Percentiles rank a stretch among this genome's conserved stretches.
Conservation (phyloP, 805 yeast species). For the Schwanniomyces pseudopolymorphus region DNA sequence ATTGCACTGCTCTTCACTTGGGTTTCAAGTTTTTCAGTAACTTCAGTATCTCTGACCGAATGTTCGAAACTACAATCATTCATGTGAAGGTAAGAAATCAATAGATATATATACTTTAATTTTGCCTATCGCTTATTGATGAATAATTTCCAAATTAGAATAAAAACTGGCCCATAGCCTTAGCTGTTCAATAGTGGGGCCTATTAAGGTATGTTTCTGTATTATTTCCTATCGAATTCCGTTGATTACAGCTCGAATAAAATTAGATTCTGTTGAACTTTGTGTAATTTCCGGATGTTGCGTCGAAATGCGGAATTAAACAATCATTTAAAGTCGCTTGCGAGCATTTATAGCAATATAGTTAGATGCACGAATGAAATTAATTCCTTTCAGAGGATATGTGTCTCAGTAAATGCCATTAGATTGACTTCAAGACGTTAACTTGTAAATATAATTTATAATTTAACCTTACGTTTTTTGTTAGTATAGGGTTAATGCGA, state of each 20-base stretch:
- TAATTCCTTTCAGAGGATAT: too few relatives aligned
- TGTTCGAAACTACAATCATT: neutral
- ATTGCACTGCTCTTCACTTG: neutral
- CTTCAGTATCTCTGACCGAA: neutral
- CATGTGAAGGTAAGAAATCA: neutral
- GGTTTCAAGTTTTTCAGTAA: neutral
- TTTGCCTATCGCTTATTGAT: neutral
- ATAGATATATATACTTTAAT: neutral
- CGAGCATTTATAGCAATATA: neutral
- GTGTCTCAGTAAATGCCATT: too few relatives aligned
- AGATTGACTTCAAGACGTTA: too few relatives aligned
- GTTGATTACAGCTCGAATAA: neutral
- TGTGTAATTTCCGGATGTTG: neutral
- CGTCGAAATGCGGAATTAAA: neutral
- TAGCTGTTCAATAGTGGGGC: neutral
- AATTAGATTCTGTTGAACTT: neutral
- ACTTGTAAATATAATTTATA: too few relatives aligned
- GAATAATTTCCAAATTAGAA: neutral
- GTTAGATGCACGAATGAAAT: neutral
- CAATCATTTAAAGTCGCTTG: neutral
- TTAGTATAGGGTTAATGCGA: too few relatives aligned
- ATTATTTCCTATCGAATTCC: neutral
- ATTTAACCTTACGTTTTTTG: too few relatives aligned
- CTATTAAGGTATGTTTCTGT: neutral
- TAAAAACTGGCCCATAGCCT: neutral